Base-by-base conservation (phyloP, 768 basidiomycete species). In the Leccinum fibrillosum region DNA sequence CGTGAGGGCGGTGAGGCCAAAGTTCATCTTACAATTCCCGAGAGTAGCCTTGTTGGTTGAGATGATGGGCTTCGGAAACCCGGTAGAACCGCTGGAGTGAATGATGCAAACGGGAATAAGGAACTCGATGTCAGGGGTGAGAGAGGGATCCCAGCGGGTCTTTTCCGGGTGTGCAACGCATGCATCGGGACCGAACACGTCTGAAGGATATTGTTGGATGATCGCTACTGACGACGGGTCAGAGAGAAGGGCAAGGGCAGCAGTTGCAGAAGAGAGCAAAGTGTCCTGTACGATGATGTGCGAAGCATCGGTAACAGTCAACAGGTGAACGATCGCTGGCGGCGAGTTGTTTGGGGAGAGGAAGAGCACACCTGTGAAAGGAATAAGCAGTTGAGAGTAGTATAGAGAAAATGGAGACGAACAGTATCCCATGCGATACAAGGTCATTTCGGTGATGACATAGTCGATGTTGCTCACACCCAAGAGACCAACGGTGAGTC, bases 311-410 rank as follows among this genome's bases (percentile, higher is more conserved):
- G 69, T 72, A 39, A 39, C 55, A 1, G 66, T 57, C 59, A 81
- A 67, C 19, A 84, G 70, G 59, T 81, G 76, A 1, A 78, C 79
- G 25, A 79, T 74, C 5, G 80, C 81, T 5, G 74, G 66, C 1
- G 77, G 71, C 0, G 80, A 81, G 64, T 82, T 82, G 60, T 78
- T 74, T 5, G 76, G 71, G 5, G 78, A 78, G 5, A 78, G 66
- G 9, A 76, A 72, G 39, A 76, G 75, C 1, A 72, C 67, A 10
- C 61, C 62, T 70, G 25, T 15, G n/a, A 35, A 19, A 53, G 11
- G 17, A 25, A 11, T 54, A 28, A 57, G 26, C 34, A 34, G 13
- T 5, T 2, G n/a, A n/a, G 49, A 7, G 10, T 2, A 5, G 4
- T 8, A 8, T 7, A 19, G 34, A 47, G 1, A 2, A 17, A 21